A percentile compares a stretch with the other conserved stretches of the same genome.
Conservation (phyloP, 495 filamentous ascomycete species). For the Talaromyces thailandensis region DNA sequence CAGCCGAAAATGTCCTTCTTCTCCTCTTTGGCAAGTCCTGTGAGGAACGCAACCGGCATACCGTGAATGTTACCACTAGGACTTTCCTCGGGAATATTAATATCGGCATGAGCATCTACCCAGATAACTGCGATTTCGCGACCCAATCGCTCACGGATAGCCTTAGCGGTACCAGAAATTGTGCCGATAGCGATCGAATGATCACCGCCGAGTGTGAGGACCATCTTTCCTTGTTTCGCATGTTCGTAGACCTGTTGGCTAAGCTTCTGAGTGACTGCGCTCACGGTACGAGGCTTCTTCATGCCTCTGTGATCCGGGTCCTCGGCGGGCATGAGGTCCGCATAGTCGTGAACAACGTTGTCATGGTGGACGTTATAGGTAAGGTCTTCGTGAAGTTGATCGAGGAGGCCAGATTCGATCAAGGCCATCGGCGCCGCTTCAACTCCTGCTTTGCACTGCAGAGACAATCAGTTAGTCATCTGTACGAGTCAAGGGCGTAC, state of each 20-base stretch:
- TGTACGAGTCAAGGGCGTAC: neutral
- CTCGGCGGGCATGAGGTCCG: slow-evolving; percentile 57
- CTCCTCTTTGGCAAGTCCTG: slow-evolving; percentile 69
- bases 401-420: slow-evolving; percentile 80
- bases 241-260: slow-evolving; percentile 82
- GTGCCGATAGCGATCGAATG: slow-evolving; percentile 95
- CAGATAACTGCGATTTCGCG: slow-evolving; percentile 89
- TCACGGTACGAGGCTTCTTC: slow-evolving; percentile 87
- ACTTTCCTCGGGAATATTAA: slow-evolving; percentile 90
- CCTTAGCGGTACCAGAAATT: slow-evolving; percentile 74
- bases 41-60: slow-evolving; percentile 93
- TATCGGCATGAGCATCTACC: slow-evolving; percentile 97
- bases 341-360: slow-evolving; percentile 74
- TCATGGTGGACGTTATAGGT: slow-evolving; percentile 83
- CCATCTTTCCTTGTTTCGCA: slow-evolving; percentile 74
- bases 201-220: slow-evolving; percentile 90
- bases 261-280: slow-evolving; percentile 73
- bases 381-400: slow-evolving; percentile 74
- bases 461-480: neutral
- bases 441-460: slow-evolving; percentile 80
- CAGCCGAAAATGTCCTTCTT: slow-evolving; percentile 75
- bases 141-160: slow-evolving; percentile 70
- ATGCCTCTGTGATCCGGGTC: slow-evolving; percentile 73
- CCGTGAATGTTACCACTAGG: slow-evolving; percentile 93
- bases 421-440: slow-evolving; percentile 89